phyloP scores from a whole-genome alignment of 2,329 filamentous ascomycete species.

The Epichloe gansuensis region DNA sequence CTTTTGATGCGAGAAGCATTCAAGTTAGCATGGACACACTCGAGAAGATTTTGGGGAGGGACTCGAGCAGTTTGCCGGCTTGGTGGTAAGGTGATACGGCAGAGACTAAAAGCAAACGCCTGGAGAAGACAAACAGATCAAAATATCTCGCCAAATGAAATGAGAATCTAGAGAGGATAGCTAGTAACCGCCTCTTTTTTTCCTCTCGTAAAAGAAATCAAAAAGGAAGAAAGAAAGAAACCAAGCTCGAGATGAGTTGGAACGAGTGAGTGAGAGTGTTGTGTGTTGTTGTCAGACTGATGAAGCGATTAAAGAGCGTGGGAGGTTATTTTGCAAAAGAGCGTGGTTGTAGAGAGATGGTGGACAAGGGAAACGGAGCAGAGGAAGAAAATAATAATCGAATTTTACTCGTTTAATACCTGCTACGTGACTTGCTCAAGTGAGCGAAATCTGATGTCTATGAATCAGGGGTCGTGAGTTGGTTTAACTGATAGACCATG shows the following conservation, averaged over 20 bases:
- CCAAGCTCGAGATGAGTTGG: not conserved
- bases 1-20: not conserved
- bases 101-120: not conserved
- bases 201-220: not conserved
- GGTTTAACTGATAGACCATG: not conserved
- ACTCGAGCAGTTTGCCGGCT: slow-evolving; percentile 2
- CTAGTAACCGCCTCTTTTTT: not conserved
- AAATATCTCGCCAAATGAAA: not conserved
- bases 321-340: not conserved
- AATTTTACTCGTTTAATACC: too few species aligned
- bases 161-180: not conserved
- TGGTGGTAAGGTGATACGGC: slow-evolving; percentile 1
- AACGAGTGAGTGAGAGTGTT: not conserved
- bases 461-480: slow-evolving; percentile 1
- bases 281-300: not conserved
- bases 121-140: not conserved
- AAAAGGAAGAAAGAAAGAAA: not conserved
- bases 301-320: not conserved
- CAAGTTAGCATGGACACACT: not conserved
- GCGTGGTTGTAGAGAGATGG: not conserved
- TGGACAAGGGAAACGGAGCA: too few species aligned
- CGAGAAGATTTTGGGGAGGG: not conserved
- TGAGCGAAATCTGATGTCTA: slow-evolving; percentile 1
- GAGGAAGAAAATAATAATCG: not conserved
- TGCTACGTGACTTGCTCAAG: slow-evolving; percentile 1